Evolutionary conservation across 164 flowering plant genomes (phyloP), one percentile per base, ranked within the genome.

Genomic region (Magnolia changhungtana): DNA sequence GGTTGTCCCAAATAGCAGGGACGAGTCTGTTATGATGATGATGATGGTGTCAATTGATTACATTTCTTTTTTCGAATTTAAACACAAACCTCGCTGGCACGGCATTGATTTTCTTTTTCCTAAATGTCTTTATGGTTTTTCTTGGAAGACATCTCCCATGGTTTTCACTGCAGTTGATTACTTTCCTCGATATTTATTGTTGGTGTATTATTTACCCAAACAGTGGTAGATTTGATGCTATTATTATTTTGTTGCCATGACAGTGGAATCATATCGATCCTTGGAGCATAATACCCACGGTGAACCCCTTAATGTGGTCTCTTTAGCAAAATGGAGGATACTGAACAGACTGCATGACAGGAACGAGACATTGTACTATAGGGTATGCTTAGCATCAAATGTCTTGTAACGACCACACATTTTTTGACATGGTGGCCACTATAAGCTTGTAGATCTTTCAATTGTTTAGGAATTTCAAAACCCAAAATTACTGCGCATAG

Each of bases 291-390:
- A 94, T 82, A 94, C 93, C 24, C 72, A 58, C 45, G 87, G 88
- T 61, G 88, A 89, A 78, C 88, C 90, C 27, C 77, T 81, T 3
- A 74, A 81, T 73, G 72, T 84, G 76, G 89, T 88, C 23, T 82
- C 99, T 58, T 84, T 96, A 74, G 89, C 99, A 50, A 96, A 96
- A 82, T 96, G 99, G 99, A 90, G 99, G 79, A 92, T 94, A 80
- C 84, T 96, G 78, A 96, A 96, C 80, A 87, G 99, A 80, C 82
- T 96, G 77, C 99, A 96, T 84, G 99, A 96, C 87, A 88, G 99
- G 84, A 96, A 96, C 82, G 99, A 96, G 85, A 96, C 95, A n/a
- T 80, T 96, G 52, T 96, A 96, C 81, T 96, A 94, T 82, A 83
- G 94, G 79, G 99, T 96, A 87, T 87, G 92, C 82, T 83, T 79